These are phyloP conservation scores for Yamadazyma tumulicola DNA, from an alignment of 805 yeast species.

Conservation along the genomic window DNA sequence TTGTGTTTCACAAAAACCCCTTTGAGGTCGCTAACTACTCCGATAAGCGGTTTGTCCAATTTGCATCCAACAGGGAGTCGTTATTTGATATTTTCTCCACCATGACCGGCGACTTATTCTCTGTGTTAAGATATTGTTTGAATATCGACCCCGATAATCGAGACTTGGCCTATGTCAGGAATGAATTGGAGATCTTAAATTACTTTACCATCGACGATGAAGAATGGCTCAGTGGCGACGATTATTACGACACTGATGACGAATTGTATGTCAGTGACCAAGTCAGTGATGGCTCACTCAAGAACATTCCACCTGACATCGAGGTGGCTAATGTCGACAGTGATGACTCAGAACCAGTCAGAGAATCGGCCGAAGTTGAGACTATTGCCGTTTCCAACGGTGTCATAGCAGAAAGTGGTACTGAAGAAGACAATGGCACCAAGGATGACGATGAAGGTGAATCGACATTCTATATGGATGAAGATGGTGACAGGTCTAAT, in stretches of 20 bases:
- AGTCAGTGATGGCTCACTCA: too few relatives aligned
- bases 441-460: slow-evolving; percentile 12
- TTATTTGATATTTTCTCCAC: slow-evolving; percentile 88
- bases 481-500: slow-evolving; percentile 11
- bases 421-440: neutral
- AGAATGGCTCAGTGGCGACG: slow-evolving; percentile 49
- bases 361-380: slow-evolving; percentile 8
- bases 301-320: too few relatives aligned
- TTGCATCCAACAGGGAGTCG: slow-evolving; percentile 83
- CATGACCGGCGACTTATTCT: slow-evolving; percentile 81
- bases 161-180: slow-evolving; percentile 56
- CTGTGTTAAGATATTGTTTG: slow-evolving; percentile 72
- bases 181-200: slow-evolving; percentile 56
- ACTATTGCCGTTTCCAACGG: neutral
- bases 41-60: slow-evolving; percentile 81
- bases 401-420: neutral
- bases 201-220: slow-evolving; percentile 81
- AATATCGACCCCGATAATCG: slow-evolving; percentile 88
- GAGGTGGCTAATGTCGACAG: too few relatives aligned
- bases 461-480: slow-evolving; percentile 15
- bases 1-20: slow-evolving; percentile 87
- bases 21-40: slow-evolving; percentile 75
- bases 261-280: slow-evolving; percentile 14
- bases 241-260: slow-evolving; percentile 30
- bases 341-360: slow-evolving; percentile 21